These are phyloP conservation scores for Monosporascus sp. DNA, from an alignment of 2,329 filamentous ascomycete species.

Conservation along the genomic window DNA sequence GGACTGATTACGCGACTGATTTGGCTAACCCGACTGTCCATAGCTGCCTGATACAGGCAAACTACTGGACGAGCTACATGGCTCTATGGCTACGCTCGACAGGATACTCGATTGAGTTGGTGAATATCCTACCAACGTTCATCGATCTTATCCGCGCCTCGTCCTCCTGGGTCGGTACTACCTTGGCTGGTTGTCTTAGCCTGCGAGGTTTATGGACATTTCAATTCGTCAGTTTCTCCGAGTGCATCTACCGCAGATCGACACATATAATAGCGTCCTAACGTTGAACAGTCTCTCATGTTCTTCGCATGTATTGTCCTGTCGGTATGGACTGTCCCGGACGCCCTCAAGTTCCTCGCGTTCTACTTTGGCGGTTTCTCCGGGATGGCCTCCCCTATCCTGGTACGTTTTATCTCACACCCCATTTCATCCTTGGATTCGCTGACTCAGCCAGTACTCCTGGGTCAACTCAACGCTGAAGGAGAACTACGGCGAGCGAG, in stretches of 20 bases:
- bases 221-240: slow-evolving; percentile 6
- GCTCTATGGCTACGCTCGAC: slow-evolving; percentile 10
- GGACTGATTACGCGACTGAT: too few species aligned
- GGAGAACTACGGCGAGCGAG: slow-evolving; percentile 28
- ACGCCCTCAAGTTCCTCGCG: slow-evolving; percentile 24
- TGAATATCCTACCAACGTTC: slow-evolving; percentile 17
- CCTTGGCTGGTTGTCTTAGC: slow-evolving; percentile 20
- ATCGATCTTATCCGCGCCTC: slow-evolving; percentile 20
- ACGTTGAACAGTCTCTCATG: slow-evolving; percentile 1
- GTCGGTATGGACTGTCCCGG: slow-evolving; percentile 25
- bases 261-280: neutral
- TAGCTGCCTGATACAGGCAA: too few species aligned
- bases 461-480: slow-evolving; percentile 28
- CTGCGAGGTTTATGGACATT: slow-evolving; percentile 25
- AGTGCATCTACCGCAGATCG: neutral
- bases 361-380: slow-evolving; percentile 28
- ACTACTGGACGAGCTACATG: slow-evolving; percentile 12
- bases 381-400: slow-evolving; percentile 26
- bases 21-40: too few species aligned
- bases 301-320: slow-evolving; percentile 25
- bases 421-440: neutral
- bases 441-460: slow-evolving; percentile 17
- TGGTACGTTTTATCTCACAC: neutral
- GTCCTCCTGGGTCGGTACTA: slow-evolving; percentile 25
- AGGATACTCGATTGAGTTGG: slow-evolving; percentile 8